phyloP scores from a whole-genome alignment of 345 rosid genomes.

The Brassica napus region Da-Ae NC_063440.1:26197501-26198000 shows the following conservation, averaged over 20 bases:
- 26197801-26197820: conserved; percentile 83
- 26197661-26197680: conserved; percentile 75
- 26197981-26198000: conserved; percentile 91
- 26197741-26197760: conserved; percentile 70
- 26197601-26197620: conserved; percentile 90
- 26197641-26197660: conserved; percentile 96
- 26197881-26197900: neutral
- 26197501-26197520: conserved; percentile 91
- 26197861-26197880: conserved; percentile 2
- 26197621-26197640: conserved; percentile 99
- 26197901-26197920: conserved; percentile 92
- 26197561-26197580: too few relatives aligned
- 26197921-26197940: conserved; percentile 92
- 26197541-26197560: conserved; percentile 12
- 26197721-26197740: neutral
- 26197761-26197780: conserved; percentile 97
- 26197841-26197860: neutral
- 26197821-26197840: neutral
- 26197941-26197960: conserved; percentile 98
- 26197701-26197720: conserved; percentile 14
- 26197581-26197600: conserved; percentile 15
- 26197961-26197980: conserved; percentile 98
- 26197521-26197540: conserved; percentile 81
- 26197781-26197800: conserved; percentile 94
- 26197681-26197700: conserved; percentile 9